Evolutionary conservation across 2,329 filamentous ascomycete genomes (phyloP), one percentile per base, ranked within the genome.

Genomic region (Microcyclosporella mali): DNA sequence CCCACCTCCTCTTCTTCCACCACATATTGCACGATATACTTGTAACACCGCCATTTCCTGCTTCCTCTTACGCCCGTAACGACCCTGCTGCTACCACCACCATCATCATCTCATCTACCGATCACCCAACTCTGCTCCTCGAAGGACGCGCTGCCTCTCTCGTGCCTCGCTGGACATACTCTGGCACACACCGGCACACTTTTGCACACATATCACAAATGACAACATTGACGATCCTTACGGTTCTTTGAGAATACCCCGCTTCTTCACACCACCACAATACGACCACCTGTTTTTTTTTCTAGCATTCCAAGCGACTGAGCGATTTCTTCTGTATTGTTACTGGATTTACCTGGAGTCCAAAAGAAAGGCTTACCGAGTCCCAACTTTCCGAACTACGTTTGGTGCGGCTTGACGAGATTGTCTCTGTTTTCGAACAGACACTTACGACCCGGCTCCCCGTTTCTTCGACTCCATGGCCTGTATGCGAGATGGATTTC

Each of bases 401-500:
- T 45, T 51, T 53, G 43, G 46, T 43, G 41, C 37, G 46, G 40
- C 41, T 51, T 36, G 39, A 45, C 50, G 25, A n/a, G n/a, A 40
- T 42, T 40, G 37, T 41, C 37, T 19, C 43, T 42, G 41, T 50
- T 48, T 36, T 46, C 47, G 49, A 48, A 48, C 40, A 38, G 32
- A 28, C 41, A 17, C 30, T 28, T 28, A 32, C 33, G 31, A 36
- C 38, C 35, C 44, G 28, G 41, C 39, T 40, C 37, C 27, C 33
- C 31, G 34, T 31, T 32, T 37, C 50, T 18, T 19, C 32, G 36
- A 53, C 52, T 55, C 51, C 57, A 84, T 94, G 88, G 86, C 88
- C 71, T 94, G 88, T 74, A 79, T 94, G 74, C 81, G 82, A 71
- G 81, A 88, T 70, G 77, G 81, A 62, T 92, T 95, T 70, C 73